These are phyloP conservation scores for Hebeloma cylindrosporum DNA, from an alignment of 768 basidiomycete species.

Conservation along the genomic window DNA sequence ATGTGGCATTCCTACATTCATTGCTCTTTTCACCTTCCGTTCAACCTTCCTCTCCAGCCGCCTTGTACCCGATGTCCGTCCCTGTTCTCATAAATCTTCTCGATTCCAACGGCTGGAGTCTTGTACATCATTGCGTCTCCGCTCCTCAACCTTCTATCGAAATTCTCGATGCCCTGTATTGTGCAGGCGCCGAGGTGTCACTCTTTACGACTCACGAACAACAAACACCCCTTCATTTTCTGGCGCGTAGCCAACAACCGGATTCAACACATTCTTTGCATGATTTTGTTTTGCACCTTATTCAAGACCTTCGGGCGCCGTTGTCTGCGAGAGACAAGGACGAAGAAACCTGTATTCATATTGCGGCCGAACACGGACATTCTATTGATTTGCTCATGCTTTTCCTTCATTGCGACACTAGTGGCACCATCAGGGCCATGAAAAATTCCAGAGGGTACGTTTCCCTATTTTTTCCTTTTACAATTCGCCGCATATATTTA, in stretches of 20 bases:
- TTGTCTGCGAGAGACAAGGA: slow-evolving; percentile 63
- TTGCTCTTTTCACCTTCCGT: slow-evolving; percentile 53
- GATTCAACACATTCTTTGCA: slow-evolving; percentile 44
- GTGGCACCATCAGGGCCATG: slow-evolving; percentile 53
- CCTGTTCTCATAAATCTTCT: slow-evolving; percentile 66
- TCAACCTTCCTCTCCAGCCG: slow-evolving; percentile 36
- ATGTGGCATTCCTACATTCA: slow-evolving; percentile 51
- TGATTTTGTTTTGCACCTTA: slow-evolving; percentile 64
- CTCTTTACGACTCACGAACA: slow-evolving; percentile 66
- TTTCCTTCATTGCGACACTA: slow-evolving; percentile 64
- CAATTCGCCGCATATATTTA: not conserved
- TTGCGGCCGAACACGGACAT: slow-evolving; percentile 73
- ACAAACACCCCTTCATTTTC: slow-evolving; percentile 67
- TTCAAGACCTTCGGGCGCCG: slow-evolving; percentile 68
- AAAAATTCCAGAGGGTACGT: slow-evolving; percentile 73
- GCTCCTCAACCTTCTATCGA: slow-evolving; percentile 54
- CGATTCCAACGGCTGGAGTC: slow-evolving; percentile 69
- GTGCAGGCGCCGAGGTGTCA: slow-evolving; percentile 72
- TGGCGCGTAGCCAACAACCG: slow-evolving; percentile 44
- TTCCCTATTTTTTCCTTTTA: not conserved
- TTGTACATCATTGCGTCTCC: slow-evolving; percentile 69
- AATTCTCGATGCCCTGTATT: slow-evolving; percentile 69
- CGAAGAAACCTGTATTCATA: slow-evolving; percentile 77
- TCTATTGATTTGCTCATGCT: slow-evolving; percentile 62
- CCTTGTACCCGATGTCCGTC: slow-evolving; percentile 45